Conservation (phyloP, 2,329 filamentous ascomycete genomes). For the Diaporthe vexans region DNA sequence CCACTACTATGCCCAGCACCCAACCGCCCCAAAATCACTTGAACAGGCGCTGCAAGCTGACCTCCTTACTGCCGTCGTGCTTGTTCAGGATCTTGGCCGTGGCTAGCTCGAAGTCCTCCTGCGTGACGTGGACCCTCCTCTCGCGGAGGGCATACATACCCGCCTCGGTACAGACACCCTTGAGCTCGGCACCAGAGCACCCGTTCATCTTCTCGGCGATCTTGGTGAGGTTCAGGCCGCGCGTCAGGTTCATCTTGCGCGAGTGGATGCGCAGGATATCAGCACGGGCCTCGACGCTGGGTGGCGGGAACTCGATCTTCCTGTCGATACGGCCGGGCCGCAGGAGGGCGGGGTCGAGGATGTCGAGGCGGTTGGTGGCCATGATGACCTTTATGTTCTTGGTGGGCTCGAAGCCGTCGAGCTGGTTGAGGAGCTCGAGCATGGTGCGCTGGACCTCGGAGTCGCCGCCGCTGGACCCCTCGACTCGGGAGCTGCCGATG, state of each 20-base stretch:
- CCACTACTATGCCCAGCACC: neutral
- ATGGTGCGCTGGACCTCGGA: conserved; percentile 99
- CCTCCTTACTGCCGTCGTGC: conserved; percentile 94
- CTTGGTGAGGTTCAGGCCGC: conserved; percentile 97
- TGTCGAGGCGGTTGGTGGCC: conserved; percentile 98
- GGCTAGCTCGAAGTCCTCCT: conserved; percentile 98
- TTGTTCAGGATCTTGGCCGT: conserved; percentile 99
- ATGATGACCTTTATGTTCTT: conserved; percentile 99
- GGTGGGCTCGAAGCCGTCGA: conserved; percentile 98
- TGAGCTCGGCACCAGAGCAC: conserved; percentile 96
- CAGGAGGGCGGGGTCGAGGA: conserved; percentile 93
- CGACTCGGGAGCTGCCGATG: conserved; percentile 96
- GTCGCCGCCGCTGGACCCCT: conserved; percentile 94
- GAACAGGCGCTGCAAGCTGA: conserved; percentile 53
- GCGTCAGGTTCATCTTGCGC: conserved; percentile 97
- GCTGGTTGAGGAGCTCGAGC: conserved; percentile 97
- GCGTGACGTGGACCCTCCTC: conserved; percentile 95
- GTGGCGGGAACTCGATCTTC: conserved; percentile 98
- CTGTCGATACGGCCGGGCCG: conserved; percentile 98
- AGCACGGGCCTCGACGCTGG: conserved; percentile 94
- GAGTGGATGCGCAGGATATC: conserved; percentile 98
- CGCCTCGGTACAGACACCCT: conserved; percentile 98
- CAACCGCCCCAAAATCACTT: conserved; percentile 26
- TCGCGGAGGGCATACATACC: conserved; percentile 98
- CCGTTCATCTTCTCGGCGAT: conserved; percentile 99